Evolutionary conservation across 768 basidiomycete species (phyloP), one percentile per base, ranked within the genome.

Genomic region (Cystobasidium ongulense): DNA sequence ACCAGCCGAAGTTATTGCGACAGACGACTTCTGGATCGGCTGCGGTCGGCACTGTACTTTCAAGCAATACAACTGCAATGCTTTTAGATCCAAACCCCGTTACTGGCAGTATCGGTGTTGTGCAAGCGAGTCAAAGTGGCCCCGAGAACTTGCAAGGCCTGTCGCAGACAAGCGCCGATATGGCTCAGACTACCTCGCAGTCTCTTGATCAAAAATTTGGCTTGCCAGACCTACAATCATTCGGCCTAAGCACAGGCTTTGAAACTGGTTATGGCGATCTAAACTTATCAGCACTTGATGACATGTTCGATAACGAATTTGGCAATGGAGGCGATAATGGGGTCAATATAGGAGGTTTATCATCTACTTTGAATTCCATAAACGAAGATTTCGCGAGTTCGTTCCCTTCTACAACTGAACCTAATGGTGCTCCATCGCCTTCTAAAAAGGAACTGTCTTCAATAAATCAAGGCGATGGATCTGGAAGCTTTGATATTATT

Each of bases 301-400:
- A 71, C 15, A 3, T 71, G n/a, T 71, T 71, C 54, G 68, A 71
- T 25, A 39, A 35, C 23, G 63, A 64, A 38, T 64, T 64, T 38
- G 63, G 27, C 10, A 27, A 31, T 59, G 57, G 57, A 5, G 57
- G 57, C 23, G 33, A 29, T 35, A 21, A 3, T 11, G 18, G n/a
- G 5, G 18, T 4, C n/a, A 50, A 50, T 21, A 50, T 38, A 27
- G 63, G 36, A 13, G 63, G 63, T 64, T 35, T 46, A 3, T 36
- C 33, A 27, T 39, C 63, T 3, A 31, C 36, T 27, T 21, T 64
- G 13, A 35, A 31, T 31, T 59, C 57, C 11, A 29, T 59, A 4
- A 59, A 59, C 29, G 29, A 59, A 29, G 57, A 59, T 35, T 59
- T 59, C 33, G 57, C 57, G 5, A 35, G 29, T 27, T 59, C 57